These are phyloP conservation scores for Thozetella sp. DNA, from an alignment of 495 filamentous ascomycete genomes.

Conservation along the genomic window DNA sequence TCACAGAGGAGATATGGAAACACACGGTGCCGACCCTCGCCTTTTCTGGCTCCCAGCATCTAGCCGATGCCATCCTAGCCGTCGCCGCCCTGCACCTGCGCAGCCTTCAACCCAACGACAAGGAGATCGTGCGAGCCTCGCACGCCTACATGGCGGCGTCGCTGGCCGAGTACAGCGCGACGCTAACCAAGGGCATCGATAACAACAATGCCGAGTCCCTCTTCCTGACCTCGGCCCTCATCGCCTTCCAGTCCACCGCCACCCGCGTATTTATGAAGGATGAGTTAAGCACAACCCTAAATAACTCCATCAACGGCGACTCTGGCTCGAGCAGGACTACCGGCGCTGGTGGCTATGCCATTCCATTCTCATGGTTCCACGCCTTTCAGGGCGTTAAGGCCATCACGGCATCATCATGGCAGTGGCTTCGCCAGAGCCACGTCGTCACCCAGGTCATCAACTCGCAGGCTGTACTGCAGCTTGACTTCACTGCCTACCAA, in stretches of 20 bases:
- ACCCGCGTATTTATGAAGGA: constrained; percentile 53
- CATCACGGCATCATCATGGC: constrained; percentile 50
- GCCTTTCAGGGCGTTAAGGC: constrained; percentile 62
- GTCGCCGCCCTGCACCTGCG: constrained; percentile 59
- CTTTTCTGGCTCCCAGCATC: constrained; percentile 50
- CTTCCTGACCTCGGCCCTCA: constrained; percentile 54
- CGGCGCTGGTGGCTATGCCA: constrained; percentile 33
- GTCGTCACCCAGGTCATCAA: constrained; percentile 56
- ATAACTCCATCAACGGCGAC: not conserved
- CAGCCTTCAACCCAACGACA: constrained; percentile 46
- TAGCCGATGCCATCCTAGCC: constrained; percentile 57
- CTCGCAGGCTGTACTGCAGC: constrained; percentile 51
- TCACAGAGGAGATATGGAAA: constrained; percentile 53
- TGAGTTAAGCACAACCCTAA: constrained; percentile 20
- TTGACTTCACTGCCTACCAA: constrained; percentile 39
- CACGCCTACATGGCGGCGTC: constrained; percentile 61
- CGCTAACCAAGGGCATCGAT: constrained; percentile 48
- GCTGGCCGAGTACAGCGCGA: constrained; percentile 51
- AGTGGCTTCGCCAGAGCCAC: constrained; percentile 50
- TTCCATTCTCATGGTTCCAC: constrained; percentile 59
- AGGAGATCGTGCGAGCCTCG: constrained; percentile 51
- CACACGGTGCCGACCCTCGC: constrained; percentile 55
- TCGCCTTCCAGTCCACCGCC: constrained; percentile 60
- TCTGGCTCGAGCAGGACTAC: constrained; percentile 1
- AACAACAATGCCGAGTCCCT: constrained; percentile 55